Evolutionary conservation across 169 alveolate species (phyloP), one percentile per base, ranked within the genome.

Genomic region (Eimeria praecox): DNA sequence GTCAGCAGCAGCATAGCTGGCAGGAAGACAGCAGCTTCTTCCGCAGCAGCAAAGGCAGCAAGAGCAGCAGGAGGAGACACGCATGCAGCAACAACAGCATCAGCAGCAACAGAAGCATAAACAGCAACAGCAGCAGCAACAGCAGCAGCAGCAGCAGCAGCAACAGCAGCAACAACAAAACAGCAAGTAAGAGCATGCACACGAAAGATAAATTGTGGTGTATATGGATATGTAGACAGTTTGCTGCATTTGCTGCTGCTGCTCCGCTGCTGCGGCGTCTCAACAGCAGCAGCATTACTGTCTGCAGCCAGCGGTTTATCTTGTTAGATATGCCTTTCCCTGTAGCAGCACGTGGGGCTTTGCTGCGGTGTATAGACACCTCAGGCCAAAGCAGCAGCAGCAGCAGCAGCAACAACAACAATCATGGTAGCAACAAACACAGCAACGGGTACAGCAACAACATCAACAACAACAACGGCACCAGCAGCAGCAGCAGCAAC

Each of bases 351-450:
- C 73, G 90, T 5, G 90, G 73, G 46, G 90, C 90, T 0, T n/a
- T 82, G 90, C 90, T 82, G 73, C 64, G 90, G 73, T 82, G 90
- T 82, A 49, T 44, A 49, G 90, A 82, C 73, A 82, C 73, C 73
- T n/a, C 71, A 49, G 90, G 71, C 18, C 9, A 27, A 24, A 16
- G 44, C 35, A 30, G 27, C 52, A 56, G 46, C 90, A 2, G 49
- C 90, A 49, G 71, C 90, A 82, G 46, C 5, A 59, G 69, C 69
- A 59, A 56, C 27, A 56, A 20, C 66, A 56, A 20, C n/a, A n/a
- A n/a, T n/a, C n/a, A n/a, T n/a, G n/a, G n/a, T n/a, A n/a, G n/a
- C 90, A 49, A 30, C 90, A 82, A 44, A 44, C 44, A 71, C 90
- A 82, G 69, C 90, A 82, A 12, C 73, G n/a, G 90, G 73, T 46